Evolutionary conservation across 495 filamentous ascomycete genomes (phyloP), one percentile per base, ranked within the genome.

Genomic region (Baudoinia panamericana): DNA sequence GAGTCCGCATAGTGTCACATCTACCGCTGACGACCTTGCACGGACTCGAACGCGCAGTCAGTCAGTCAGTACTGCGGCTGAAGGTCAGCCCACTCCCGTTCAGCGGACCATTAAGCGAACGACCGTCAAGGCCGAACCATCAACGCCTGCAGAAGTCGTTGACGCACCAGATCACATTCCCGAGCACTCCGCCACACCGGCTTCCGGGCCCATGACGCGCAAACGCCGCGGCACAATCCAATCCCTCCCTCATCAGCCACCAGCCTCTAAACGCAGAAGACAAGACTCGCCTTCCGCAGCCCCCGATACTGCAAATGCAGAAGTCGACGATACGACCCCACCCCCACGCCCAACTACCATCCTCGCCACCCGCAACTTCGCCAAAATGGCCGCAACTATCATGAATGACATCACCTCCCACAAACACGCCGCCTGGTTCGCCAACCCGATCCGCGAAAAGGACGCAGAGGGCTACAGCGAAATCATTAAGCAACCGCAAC

Each of bases 401-500:
- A 75, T 96, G 62, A 82, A 90, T 48, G 79, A 86, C 55, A 84
- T 96, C 39, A 66, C 73, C 7, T 75, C 71, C 29, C 86, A 97
- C 61, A 84, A 86, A 32, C 76, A 85, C 42, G 90, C 84, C 5
- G 87, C 83, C 22, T 80, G 85, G 48, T 97, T 97, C 55, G 75
- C 76, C 16, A 74, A 75, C 36, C 83, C 87, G 1, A 71, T 97
- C 23, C 81, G 80, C 22, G 84, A 92, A 35, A 75, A 73, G 26
- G 76, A 87, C 50, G 90, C 87, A 0, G 83, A 84, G 1, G 85
- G 86, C 3, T 97, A 97, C 57, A 76, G 74, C 43, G 80, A 82
- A 47, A 73, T 94, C 31, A 82, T 97, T 41, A 75, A 81, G 43
- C 76, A 78, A 18, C 83, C 88, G 4, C 85, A 93, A 50, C 84